Conservation (phyloP, 2,329 filamentous ascomycete species). For the Neophaeococcomyces mojaviensis region DNA sequence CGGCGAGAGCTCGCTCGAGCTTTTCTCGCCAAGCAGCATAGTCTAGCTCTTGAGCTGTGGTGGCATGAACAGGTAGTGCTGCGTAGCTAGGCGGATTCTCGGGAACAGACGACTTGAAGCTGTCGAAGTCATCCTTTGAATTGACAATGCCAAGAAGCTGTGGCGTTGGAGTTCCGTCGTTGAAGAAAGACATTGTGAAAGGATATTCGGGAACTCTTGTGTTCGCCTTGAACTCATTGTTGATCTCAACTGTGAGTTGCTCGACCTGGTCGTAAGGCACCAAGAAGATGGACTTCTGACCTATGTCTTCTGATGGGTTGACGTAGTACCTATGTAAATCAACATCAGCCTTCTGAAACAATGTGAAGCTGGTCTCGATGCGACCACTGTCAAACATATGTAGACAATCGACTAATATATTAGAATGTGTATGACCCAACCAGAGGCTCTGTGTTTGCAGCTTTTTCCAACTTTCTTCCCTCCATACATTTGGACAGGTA, state of each 20-base stretch:
- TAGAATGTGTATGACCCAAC: no score
- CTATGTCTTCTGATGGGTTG: slow-evolving; percentile 42
- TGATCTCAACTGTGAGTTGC: slow-evolving; percentile 58
- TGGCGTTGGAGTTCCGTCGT: slow-evolving; percentile 55
- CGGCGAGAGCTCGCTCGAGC: slow-evolving; percentile 46
- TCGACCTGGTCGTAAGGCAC: slow-evolving; percentile 61
- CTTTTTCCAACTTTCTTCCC: no score
- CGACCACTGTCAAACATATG: no score
- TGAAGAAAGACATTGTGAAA: slow-evolving; percentile 56
- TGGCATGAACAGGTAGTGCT: slow-evolving; percentile 24
- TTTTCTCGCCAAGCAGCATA: slow-evolving; percentile 44
- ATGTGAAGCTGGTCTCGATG: no score
- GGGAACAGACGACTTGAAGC: slow-evolving; percentile 31
- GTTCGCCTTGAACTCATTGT: slow-evolving; percentile 45
- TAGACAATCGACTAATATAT: not conserved
- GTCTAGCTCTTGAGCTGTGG: slow-evolving; percentile 22
- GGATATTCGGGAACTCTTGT: slow-evolving; percentile 55
- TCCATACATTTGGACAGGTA: no score
- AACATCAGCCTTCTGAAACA: not conserved
- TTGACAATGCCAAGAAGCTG: slow-evolving; percentile 57
- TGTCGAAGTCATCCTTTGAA: slow-evolving; percentile 37
- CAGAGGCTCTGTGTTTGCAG: no score
- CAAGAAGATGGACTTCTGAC: slow-evolving; percentile 54
- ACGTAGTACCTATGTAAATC: slow-evolving; percentile 55
- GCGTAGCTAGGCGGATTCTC: slow-evolving; percentile 18